Evolutionary conservation across 2,329 filamentous ascomycete genomes (phyloP), one percentile per base, ranked within the genome.

Genomic region (Pseudogymnoascus sp.): DNA sequence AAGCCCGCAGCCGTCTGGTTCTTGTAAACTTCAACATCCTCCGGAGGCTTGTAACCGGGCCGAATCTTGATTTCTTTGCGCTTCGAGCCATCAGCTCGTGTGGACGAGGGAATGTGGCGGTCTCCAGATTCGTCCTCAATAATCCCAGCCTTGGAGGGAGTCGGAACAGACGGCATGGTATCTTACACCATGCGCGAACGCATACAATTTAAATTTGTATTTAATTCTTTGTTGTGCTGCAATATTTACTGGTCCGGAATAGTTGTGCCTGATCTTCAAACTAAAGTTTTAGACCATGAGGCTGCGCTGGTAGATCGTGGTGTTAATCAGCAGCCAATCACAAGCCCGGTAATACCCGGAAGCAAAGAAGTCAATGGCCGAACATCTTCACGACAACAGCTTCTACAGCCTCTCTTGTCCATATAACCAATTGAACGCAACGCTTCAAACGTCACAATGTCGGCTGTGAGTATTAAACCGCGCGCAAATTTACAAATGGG

Each of bases 1-100:
- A 90, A 96, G 61, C 85, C 86, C 74, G 95, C 90, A 61, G 93
- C 93, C 1, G 88, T 92, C 64, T 90, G 88, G 77, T 96, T 97
- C 79, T 92, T 96, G 83, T 99, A 99, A 54, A 96, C 82, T 74
- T 97, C 92, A 68, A 98, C 89, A 77, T 99, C 95, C 78, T 99
- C 95, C 0, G 93, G 92, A 1, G 95, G 96, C 36, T 88, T 87
- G 77, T 97, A 99, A 63, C 95, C 96, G 0, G 95, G 93, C 31
- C 92, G 87, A 66, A 99, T 92, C 73, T 91, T 91, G 74, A 98
- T 98, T 72, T 96, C 93, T 73, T 90, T 96, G 64, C 95, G 87
- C n/a, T 90, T 90, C 61, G 89, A 92, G 65, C 95, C 95, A 74
- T 99, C 95, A 23, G 95, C 79, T 63, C 96, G 89, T 48, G 86